Percentiles rank a stretch among this genome's conserved stretches.
These are phyloP conservation scores for Pulveroboletus ravenelii DNA, from an alignment of 768 basidiomycete species.

Conservation along the genomic window DNA sequence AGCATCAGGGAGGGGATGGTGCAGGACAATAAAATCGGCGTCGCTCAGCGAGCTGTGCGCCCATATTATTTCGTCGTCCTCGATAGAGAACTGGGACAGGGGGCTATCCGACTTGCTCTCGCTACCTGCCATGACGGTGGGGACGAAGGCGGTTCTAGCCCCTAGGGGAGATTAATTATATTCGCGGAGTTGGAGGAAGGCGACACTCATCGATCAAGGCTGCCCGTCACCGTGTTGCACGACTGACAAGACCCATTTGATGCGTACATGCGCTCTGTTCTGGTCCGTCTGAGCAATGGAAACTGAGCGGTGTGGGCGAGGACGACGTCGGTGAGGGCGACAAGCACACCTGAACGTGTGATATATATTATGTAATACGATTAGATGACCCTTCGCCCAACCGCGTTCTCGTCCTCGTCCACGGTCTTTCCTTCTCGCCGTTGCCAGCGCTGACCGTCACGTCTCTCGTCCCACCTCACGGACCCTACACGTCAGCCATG, in stretches of 20 bases:
- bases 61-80: constrained; percentile 26
- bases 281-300: neutral
- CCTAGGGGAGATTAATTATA: neutral
- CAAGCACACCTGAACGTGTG: constrained; percentile 12
- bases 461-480: constrained; percentile 1
- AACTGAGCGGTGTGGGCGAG: neutral
- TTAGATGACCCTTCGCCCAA: constrained; percentile 38
- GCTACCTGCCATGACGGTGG: constrained; percentile 10
- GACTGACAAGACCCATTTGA: neutral
- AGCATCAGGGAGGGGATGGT: constrained; percentile 14
- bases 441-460: constrained; percentile 4
- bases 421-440: constrained; percentile 12
- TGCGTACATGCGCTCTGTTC: neutral
- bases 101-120: constrained; percentile 6
- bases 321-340: neutral
- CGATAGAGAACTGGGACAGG: constrained; percentile 13
- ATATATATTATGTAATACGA: constrained; percentile 31
- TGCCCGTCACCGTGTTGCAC: constrained; percentile 9
- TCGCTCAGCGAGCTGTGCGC: constrained; percentile 2
- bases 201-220: constrained; percentile 2
- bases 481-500: constrained; percentile 26
- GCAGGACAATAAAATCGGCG: constrained; percentile 25
- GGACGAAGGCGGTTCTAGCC: neutral
- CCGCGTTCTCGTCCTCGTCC: no score
- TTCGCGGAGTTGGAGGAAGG: constrained; percentile 16